Evolutionary conservation across 441 rosid species (phyloP), one percentile per base, ranked within the genome.

Genomic region (Populus hybrid): DNA sequence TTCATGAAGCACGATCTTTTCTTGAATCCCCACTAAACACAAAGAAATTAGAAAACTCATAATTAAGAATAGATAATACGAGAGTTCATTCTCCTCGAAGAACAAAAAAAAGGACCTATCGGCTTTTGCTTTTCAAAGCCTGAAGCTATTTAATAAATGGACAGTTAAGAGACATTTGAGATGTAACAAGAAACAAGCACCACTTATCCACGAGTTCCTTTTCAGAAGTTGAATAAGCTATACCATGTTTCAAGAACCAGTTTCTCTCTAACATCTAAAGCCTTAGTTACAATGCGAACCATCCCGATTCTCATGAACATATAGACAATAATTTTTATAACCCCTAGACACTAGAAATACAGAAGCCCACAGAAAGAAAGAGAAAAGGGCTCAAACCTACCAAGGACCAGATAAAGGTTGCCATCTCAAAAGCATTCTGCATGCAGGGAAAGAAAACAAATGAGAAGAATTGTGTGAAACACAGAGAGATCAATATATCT

Each of bases 351-450:
- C 18, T 11, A 11, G 18, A 46, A 46, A 46, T 46, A 46, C 20
- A 46, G 57, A 46, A 46, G 4, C 57, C 10, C 57, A 46, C 18
- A 46, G 57, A 46, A 14, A 42, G 53, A 42, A 40, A 1, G 57
- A 46, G 57, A 46, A 46, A 46, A 74, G 50, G 74, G 63, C 8
- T 21, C n/a, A 28, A 4, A 61, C 88, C 88, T 90, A 95, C 97
- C 93, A 92, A 87, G 80, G 95, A 90, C 99, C 99, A 95, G 77
- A 94, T 83, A 76, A 94, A 94, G 72, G 97, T 95, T 69, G 98
- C 98, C 99, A 95, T 95, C 87, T 93, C 98, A 30, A 95, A 95
- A 36, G 98, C 97, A 89, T 95, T 95, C 99, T 95, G 88, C 87
- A 85, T 46, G 75, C 66, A 23, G 35, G 69, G 72, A 67, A 77